Evolutionary conservation across 2,329 filamentous ascomycete genomes (phyloP).

Genomic region (Penicillium brevicompactum): DNA sequence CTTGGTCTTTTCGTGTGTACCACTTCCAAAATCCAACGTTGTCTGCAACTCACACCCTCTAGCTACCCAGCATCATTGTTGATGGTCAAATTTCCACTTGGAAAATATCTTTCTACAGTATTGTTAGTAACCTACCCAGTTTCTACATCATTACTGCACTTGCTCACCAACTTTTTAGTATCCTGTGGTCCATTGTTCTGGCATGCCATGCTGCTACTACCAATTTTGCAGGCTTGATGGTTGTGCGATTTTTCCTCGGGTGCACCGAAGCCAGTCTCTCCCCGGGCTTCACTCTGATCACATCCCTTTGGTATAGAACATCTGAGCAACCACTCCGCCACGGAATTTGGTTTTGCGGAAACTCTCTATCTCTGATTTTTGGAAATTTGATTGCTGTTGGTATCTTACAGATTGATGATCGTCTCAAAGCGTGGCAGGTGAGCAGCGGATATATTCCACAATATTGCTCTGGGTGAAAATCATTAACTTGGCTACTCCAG

Average conservation of each 20-base stretch:
- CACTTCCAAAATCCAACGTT: background rate
- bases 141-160: background rate
- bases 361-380: slow-evolving; percentile 29
- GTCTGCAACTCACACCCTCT: background rate
- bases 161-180: slow-evolving; percentile 7
- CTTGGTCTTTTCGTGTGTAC: slow-evolving; percentile 29
- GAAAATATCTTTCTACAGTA: slow-evolving; percentile 36
- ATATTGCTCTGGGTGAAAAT: background rate
- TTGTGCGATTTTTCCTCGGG: slow-evolving; percentile 47
- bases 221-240: slow-evolving; percentile 43
- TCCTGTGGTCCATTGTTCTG: slow-evolving; percentile 35
- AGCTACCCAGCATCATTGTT: slow-evolving; percentile 36
- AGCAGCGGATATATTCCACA: background rate
- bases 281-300: slow-evolving; percentile 39
- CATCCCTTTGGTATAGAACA: slow-evolving; percentile 33
- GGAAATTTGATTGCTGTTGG: slow-evolving; percentile 29
- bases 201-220: slow-evolving; percentile 39
- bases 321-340: slow-evolving; percentile 34
- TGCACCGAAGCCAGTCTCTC: slow-evolving; percentile 42
- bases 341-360: slow-evolving; percentile 36
- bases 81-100: slow-evolving; percentile 40
- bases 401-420: slow-evolving; percentile 26
- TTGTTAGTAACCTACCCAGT: slow-evolving; percentile 13
- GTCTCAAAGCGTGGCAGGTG: slow-evolving; percentile 28
- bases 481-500: background rate